Evolutionary conservation across 306 rosid genomes (phyloP).

Genomic region (Cicer bijugum): DNA sequence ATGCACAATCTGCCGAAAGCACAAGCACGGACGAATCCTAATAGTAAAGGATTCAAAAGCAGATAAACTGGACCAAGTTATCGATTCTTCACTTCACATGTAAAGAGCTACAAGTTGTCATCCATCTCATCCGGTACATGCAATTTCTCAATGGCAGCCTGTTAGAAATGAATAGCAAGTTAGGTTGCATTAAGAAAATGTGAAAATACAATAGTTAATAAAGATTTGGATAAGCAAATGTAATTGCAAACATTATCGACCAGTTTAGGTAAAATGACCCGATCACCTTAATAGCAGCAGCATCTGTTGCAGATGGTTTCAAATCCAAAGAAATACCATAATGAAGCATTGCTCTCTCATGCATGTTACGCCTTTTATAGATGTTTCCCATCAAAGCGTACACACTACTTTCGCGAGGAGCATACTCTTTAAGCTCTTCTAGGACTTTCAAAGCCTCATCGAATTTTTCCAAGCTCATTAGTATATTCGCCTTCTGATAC

Average conservation of each 20-base stretch:
- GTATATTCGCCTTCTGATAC: slow-evolving; percentile 97
- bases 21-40: slow-evolving; percentile 58
- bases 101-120: slow-evolving; percentile 66
- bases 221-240: not conserved
- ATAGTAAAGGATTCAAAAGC: slow-evolving; percentile 46
- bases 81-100: slow-evolving; percentile 35
- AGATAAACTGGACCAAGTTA: slow-evolving; percentile 45
- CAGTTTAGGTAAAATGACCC: slow-evolving; percentile 6
- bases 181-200: slow-evolving; percentile 2
- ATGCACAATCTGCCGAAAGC: slow-evolving; percentile 61
- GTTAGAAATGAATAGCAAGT: slow-evolving; percentile 34
- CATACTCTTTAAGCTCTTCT: slow-evolving; percentile 85
- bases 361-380: slow-evolving; percentile 83
- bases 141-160: slow-evolving; percentile 98
- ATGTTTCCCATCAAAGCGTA: slow-evolving; percentile 95
- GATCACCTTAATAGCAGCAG: slow-evolving; percentile 89
- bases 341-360: slow-evolving; percentile 92
- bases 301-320: slow-evolving; percentile 95
- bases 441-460: slow-evolving; percentile 88
- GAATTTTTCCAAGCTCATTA: slow-evolving; percentile 70
- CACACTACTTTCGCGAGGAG: slow-evolving; percentile 95
- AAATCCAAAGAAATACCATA: slow-evolving; percentile 95
- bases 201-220: not conserved
- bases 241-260: not conserved
- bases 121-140: slow-evolving; percentile 93